A percentile compares a stretch with the other conserved stretches of the same genome.
phyloP scores from a whole-genome alignment of 2,329 filamentous ascomycete species.

The Diaporthe velutina region DNA sequence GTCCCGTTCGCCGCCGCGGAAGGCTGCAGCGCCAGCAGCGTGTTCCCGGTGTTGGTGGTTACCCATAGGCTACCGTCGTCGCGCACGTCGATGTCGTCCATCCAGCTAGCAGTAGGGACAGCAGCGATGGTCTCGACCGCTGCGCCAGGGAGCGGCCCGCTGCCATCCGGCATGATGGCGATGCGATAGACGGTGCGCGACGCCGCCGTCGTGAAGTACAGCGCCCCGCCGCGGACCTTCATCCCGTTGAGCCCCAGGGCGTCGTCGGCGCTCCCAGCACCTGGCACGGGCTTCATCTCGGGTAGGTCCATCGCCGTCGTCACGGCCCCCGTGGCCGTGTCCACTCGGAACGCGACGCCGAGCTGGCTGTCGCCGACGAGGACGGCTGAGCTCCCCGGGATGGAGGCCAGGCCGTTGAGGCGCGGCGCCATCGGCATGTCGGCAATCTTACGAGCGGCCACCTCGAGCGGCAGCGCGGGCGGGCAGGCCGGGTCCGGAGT shows the following conservation, averaged over 20 bases:
- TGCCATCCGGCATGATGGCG: slow-evolving; percentile 28
- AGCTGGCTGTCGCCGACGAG: slow-evolving; percentile 46
- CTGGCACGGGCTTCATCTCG: slow-evolving; percentile 44
- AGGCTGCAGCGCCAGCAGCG: slow-evolving; percentile 23
- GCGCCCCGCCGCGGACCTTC: slow-evolving; percentile 43
- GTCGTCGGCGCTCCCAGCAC: slow-evolving; percentile 24
- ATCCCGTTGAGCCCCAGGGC: slow-evolving; percentile 46
- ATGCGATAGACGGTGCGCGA: slow-evolving; percentile 29
- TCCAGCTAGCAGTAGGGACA: slow-evolving; percentile 3
- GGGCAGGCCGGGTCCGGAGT: not conserved
- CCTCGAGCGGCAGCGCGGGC: not conserved
- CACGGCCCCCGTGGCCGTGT: slow-evolving; percentile 42
- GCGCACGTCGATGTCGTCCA: slow-evolving; percentile 30
- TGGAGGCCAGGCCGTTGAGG: slow-evolving; percentile 44
- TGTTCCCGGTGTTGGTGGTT: slow-evolving; percentile 31
- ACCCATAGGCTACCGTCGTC: slow-evolving; percentile 32
- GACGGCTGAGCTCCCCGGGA: slow-evolving; percentile 41
- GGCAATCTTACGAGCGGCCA: slow-evolving; percentile 40
- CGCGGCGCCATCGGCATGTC: slow-evolving; percentile 40
- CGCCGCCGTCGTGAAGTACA: slow-evolving; percentile 47
- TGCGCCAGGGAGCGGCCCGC: not conserved
- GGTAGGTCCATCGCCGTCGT: slow-evolving; percentile 41
- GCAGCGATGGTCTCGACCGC: slow-evolving; percentile 29
- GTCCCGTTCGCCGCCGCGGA: slow-evolving; percentile 1
- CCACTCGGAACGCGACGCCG: slow-evolving; percentile 46